Evolutionary conservation across 768 basidiomycete species (phyloP), one percentile per base, ranked within the genome.

Genomic region (Tephrocybe rancida): DNA sequence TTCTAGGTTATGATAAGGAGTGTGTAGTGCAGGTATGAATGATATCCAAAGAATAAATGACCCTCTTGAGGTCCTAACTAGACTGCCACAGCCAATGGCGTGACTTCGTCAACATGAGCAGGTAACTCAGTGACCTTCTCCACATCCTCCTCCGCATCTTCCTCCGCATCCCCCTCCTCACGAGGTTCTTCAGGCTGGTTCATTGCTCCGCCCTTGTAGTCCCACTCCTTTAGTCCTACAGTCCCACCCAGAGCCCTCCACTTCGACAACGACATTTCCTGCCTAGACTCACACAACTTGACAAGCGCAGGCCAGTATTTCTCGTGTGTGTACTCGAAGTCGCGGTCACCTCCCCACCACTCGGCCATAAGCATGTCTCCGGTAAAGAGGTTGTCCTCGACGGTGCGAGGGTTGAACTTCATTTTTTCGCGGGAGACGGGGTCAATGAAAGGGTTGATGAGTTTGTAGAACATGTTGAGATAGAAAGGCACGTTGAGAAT

Each of bases 401-500:
- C 71, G 21, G 86, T 76, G 19, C 79, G 67, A 1, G 88, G 87
- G 61, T 92, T 91, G 69, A 92, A 90, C 52, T 84, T 79, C 68
- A 91, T 77, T 69, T 92, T 91, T 30, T 78, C 67, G 26, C 85
- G 82, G 1, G 92, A 93, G 54, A 92, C 67, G 2, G 93, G 90
- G 70, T 95, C 93, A 47, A 95, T 82, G 64, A 94, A 87, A 1
- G 92, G 89, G 59, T 73, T 81, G 62, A 93, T 85, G 59, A 92
- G 68, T 59, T 87, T 90, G 76, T 84, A 87, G 70, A 93, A 92
- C 0, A 82, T 76, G 50, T 81, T 83, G 46, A 93, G 64, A 45
- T 91, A 65, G 73, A 84, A 93, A 3, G 93, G 92, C n/a, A 94
- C 78, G 61, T 94, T 90, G 54, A 87, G 76, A 62, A 93, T 83